phyloP scores from a whole-genome alignment of 2,329 filamentous ascomycete genomes.

The Fusarium caatingaense region DNA sequence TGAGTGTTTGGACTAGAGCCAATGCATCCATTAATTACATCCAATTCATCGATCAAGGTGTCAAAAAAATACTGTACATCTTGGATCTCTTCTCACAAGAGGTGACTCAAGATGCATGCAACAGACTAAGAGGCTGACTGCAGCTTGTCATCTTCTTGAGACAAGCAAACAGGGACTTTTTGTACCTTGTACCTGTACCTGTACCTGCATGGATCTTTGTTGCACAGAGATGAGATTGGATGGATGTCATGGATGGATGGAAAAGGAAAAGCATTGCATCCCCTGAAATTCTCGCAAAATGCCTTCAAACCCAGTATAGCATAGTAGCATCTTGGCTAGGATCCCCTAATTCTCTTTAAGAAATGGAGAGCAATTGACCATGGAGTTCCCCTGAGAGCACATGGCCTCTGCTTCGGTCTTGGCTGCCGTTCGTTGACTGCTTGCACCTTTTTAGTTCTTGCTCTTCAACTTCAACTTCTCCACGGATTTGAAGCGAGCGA shows the following conservation, averaged over 20 bases:
- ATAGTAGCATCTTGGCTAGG: conserved; percentile 19
- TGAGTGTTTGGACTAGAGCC: not conserved
- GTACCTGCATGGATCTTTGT: conserved; percentile 31
- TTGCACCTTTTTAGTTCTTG: conserved; percentile 3
- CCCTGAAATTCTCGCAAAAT: conserved; percentile 6
- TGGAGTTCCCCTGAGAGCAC: conserved; percentile 11
- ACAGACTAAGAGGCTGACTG: conserved; percentile 25
- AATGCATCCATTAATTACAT: not conserved
- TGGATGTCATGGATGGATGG: not conserved
- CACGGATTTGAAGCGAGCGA: not conserved
- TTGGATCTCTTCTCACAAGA: not conserved
- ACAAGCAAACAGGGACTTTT: conserved; percentile 11
- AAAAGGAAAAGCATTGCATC: not conserved
- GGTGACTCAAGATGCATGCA: conserved; percentile 18
- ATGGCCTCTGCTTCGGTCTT: conserved; percentile 14
- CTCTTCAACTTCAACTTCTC: conserved; percentile 8
- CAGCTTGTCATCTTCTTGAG: conserved; percentile 24
- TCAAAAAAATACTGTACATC: not conserved
- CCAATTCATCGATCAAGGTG: not conserved
- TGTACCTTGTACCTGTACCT: not conserved
- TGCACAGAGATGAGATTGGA: conserved; percentile 29
- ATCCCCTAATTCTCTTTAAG: conserved; percentile 15
- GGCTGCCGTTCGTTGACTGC: not conserved
- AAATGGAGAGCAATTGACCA: not conserved
- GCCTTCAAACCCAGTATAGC: conserved; percentile 14